Evolutionary conservation across 2,329 filamentous ascomycete genomes (phyloP).

Genomic region (Camillea tinctor): DNA sequence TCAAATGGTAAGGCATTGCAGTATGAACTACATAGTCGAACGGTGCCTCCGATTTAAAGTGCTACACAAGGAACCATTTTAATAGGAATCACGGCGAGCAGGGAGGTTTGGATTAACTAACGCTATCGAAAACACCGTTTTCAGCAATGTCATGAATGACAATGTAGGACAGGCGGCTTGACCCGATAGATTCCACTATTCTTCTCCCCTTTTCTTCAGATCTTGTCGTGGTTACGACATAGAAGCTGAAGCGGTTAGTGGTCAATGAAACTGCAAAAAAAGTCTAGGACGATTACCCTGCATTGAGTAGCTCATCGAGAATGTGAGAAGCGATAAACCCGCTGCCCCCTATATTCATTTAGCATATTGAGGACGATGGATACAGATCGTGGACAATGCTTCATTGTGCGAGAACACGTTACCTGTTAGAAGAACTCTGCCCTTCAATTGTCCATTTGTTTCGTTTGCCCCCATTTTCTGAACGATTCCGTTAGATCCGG

Average conservation of each 20-base stretch:
- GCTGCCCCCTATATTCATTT: slow-evolving; percentile 40
- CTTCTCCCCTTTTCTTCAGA: slow-evolving; percentile 46
- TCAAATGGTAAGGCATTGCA: slow-evolving; percentile 71
- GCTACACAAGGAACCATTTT: slow-evolving; percentile 22
- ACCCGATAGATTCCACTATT: slow-evolving; percentile 40
- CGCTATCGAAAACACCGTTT: slow-evolving; percentile 66
- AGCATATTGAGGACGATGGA: slow-evolving; percentile 3
- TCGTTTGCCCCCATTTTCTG: slow-evolving; percentile 2
- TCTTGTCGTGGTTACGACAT: slow-evolving; percentile 47
- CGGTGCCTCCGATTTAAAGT: slow-evolving; percentile 42
- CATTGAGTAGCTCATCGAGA: slow-evolving; percentile 45
- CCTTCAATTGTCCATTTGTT: neutral
- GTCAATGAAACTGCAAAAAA: slow-evolving; percentile 37
- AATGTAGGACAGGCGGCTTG: slow-evolving; percentile 38
- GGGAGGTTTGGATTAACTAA: slow-evolving; percentile 11
- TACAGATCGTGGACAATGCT: neutral
- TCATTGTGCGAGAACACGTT: neutral
- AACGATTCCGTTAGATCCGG: neutral
- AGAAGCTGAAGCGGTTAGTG: slow-evolving; percentile 36
- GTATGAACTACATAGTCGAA: slow-evolving; percentile 76
- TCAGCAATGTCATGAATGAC: slow-evolving; percentile 73
- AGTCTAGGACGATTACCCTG: slow-evolving; percentile 32
- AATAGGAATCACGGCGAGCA: neutral
- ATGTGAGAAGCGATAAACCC: slow-evolving; percentile 56
- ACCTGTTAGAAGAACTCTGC: slow-evolving; percentile 31